Evolutionary conservation across 2,329 filamentous ascomycete species (phyloP).

Genomic region (Phialocephala subalpina): DNA sequence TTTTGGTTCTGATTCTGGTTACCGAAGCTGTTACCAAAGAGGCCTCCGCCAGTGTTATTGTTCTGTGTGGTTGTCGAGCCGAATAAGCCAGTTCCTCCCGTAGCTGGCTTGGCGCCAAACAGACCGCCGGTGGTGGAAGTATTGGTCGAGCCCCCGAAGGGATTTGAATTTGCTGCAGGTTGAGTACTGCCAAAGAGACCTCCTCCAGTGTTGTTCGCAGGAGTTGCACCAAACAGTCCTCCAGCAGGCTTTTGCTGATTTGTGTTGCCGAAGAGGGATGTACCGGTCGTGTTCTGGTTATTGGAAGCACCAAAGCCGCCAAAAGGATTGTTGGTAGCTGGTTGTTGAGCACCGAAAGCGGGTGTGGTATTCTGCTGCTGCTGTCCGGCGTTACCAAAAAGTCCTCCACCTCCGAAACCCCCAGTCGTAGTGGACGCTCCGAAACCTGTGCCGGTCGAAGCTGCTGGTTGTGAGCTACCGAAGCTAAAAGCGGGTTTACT

Average conservation of each 20-base stretch:
- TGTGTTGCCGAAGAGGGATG: constrained; percentile 48
- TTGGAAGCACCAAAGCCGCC: constrained; percentile 52
- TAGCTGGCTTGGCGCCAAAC: constrained; percentile 48
- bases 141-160: constrained; percentile 40
- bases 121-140: constrained; percentile 46
- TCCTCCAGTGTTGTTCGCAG: constrained; percentile 38
- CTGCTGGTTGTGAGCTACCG: constrained; percentile 31
- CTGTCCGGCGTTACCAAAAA: constrained; percentile 48
- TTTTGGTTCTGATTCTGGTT: constrained; percentile 47
- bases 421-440: constrained; percentile 36
- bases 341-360: constrained; percentile 53
- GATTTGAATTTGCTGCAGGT: constrained; percentile 42
- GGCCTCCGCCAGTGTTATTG: constrained; percentile 49
- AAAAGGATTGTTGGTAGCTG: constrained; percentile 46
- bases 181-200: constrained; percentile 49
- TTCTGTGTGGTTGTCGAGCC: constrained; percentile 47
- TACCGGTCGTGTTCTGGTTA: constrained; percentile 44
- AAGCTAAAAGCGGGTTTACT: constrained; percentile 48
- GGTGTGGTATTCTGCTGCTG: constrained; percentile 42
- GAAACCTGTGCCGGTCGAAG: constrained; percentile 37
- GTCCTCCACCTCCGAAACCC: constrained; percentile 40
- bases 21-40: constrained; percentile 42
- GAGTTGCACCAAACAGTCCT: constrained; percentile 52
- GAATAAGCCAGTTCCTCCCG: constrained; percentile 50
- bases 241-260: constrained; percentile 48